Percentiles rank a stretch among this genome's conserved stretches.
phyloP scores from a whole-genome alignment of 2,329 filamentous ascomycete genomes.

The Zymoseptoria pseudotritici region DNA sequence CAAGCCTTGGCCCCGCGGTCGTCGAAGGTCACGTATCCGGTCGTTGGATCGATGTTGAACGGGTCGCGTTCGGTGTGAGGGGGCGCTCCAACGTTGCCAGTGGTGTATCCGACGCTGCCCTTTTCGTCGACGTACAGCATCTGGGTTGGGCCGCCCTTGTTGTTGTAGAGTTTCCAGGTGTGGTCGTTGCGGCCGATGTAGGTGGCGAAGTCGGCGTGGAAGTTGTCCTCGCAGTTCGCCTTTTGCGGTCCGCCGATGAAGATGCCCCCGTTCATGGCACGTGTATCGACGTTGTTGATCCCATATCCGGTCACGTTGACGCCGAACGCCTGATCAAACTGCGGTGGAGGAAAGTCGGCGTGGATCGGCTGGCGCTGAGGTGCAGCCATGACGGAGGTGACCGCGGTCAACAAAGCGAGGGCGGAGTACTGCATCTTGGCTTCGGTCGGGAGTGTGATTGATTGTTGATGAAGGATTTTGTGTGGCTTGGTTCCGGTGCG shows the following conservation, averaged over 20 bases:
- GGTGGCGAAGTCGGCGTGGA: background rate
- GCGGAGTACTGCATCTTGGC: background rate
- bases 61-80: background rate
- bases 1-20: background rate
- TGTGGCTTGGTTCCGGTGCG: too few relatives aligned
- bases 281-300: background rate
- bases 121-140: background rate
- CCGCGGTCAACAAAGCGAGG: background rate
- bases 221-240: background rate
- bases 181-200: background rate
- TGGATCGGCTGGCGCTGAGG: background rate
- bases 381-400: background rate
- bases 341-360: background rate
- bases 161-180: background rate
- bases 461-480: background rate
- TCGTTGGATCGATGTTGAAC: background rate
- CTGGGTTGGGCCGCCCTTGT: background rate
- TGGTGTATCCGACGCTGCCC: background rate
- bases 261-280: background rate
- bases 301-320: background rate
- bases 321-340: background rate
- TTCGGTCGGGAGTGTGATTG: background rate
- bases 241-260: background rate
- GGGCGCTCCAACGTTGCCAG: background rate
- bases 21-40: background rate